Evolutionary conservation across 2,329 filamentous ascomycete genomes (phyloP).

Genomic region (Mariannaea elegans): DNA sequence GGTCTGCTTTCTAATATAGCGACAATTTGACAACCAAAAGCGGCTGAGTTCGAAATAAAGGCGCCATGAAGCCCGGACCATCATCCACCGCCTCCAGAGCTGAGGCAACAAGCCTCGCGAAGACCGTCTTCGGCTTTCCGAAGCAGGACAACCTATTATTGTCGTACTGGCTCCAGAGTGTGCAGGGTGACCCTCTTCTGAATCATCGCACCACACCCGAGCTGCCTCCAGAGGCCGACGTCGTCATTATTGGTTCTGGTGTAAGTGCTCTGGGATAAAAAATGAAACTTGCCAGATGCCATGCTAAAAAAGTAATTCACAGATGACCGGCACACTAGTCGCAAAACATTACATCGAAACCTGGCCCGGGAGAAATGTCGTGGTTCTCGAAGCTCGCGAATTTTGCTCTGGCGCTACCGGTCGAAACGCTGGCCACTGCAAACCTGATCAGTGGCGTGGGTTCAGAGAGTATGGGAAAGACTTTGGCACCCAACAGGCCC

Average conservation of each 20-base stretch:
- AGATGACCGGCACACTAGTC: conserved; percentile 21
- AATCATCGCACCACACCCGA: conserved; percentile 15
- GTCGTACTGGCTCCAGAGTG: conserved; percentile 17
- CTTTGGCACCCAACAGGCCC: conserved; percentile 19
- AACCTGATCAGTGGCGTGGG: conserved; percentile 28
- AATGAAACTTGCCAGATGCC: no score
- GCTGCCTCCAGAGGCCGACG: conserved; percentile 8
- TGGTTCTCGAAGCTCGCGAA: conserved; percentile 23
- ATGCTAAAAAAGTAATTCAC: not conserved
- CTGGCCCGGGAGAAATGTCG: conserved; percentile 14
- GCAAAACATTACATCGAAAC: conserved; percentile 18
- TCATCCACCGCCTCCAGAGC: not conserved
- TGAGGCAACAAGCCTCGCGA: not conserved
- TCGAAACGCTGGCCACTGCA: conserved; percentile 24
- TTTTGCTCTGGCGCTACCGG: conserved; percentile 25
- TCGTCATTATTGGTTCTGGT: conserved; percentile 22
- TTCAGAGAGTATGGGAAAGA: conserved; percentile 11
- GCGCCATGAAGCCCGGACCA: not conserved
- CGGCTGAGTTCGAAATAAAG: no score
- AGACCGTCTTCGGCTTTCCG: conserved; percentile 3
- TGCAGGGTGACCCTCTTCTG: conserved; percentile 15
- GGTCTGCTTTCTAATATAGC: no score
- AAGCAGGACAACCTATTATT: conserved; percentile 8
- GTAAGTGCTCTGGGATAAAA: not conserved
- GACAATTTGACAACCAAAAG: no score